Percentiles rank a stretch among this genome's conserved stretches.
Conservation (phyloP, 2,329 filamentous ascomycete species). For the Acephala macrosclerotiorum region DNA sequence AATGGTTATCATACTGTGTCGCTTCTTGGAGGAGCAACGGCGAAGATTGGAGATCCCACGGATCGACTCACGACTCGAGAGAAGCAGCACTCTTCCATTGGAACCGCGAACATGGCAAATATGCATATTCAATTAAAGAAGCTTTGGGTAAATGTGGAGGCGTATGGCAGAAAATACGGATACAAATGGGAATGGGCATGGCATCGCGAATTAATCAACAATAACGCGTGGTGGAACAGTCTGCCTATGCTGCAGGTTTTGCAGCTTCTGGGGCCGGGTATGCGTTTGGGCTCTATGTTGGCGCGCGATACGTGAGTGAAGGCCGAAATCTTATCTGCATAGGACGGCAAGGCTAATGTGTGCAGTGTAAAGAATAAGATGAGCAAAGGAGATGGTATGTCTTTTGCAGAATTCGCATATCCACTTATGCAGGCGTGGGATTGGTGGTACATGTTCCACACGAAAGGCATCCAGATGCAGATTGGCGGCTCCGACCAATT, state of each 20-base stretch:
- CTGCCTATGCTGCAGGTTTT: constrained; percentile 78
- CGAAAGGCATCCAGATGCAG: constrained; percentile 77
- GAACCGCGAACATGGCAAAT: constrained; percentile 69
- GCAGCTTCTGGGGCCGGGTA: constrained; percentile 73
- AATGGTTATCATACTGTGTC: constrained; percentile 74
- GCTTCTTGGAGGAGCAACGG: constrained; percentile 77
- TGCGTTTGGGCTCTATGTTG: constrained; percentile 86
- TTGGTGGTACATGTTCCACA: constrained; percentile 86
- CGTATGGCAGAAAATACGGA: constrained; percentile 69
- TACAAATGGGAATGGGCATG: constrained; percentile 72
- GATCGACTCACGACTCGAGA: constrained; percentile 70
- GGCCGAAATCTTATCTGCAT: not conserved
- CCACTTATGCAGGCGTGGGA: constrained; percentile 96
- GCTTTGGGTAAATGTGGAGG: constrained; percentile 78
- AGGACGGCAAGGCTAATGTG: constrained; percentile 22
- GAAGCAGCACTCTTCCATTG: constrained; percentile 56
- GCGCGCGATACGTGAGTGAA: constrained; percentile 80
- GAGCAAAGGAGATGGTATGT: constrained; percentile 89
- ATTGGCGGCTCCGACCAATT: constrained; percentile 96
- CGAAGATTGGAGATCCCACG: constrained; percentile 80
- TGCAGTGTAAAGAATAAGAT: constrained; percentile 78
- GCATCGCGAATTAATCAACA: constrained; percentile 76
- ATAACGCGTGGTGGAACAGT: constrained; percentile 82
- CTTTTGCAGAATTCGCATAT: constrained; percentile 91
- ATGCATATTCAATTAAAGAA: constrained; percentile 74